These are phyloP conservation scores for Vitis rupestris DNA, from an alignment of 164 flowering plant species.

Conservation along the genomic window DNA sequence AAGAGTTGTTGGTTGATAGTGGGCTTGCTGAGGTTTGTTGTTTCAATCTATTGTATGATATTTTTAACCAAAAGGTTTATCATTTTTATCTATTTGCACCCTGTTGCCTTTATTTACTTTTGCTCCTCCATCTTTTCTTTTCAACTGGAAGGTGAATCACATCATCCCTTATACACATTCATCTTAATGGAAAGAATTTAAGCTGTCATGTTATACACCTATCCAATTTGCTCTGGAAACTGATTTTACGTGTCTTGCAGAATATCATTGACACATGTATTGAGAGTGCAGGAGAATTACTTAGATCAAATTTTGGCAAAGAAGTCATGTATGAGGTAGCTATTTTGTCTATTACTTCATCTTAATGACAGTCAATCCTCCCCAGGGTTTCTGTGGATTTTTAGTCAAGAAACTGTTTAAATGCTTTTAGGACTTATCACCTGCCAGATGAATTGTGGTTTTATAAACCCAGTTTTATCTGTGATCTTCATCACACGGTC, in stretches of 20 bases:
- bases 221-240: neutral
- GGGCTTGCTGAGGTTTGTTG: constrained; percentile 91
- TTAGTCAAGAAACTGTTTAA: too few species aligned
- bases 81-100: neutral
- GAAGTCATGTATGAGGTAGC: constrained; percentile 88
- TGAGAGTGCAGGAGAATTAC: constrained; percentile 63
- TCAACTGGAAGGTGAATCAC: neutral
- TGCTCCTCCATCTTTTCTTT: neutral
- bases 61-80: neutral
- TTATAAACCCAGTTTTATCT: too few species aligned
- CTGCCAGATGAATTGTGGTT: too few species aligned
- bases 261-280: constrained; percentile 61
- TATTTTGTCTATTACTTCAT: neutral
- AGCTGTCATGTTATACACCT: neutral
- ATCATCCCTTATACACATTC: neutral
- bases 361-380: too few species aligned
- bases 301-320: constrained; percentile 77
- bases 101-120: too few species aligned
- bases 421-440: too few species aligned
- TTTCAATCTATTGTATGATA: neutral
- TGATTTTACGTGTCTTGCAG: constrained; percentile 36
- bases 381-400: too few species aligned
- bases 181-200: neutral
- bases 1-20: constrained; percentile 71
- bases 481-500: too few species aligned